Evolutionary conservation across 2,329 filamentous ascomycete genomes (phyloP).

Genomic region (Rhinocladiella similis): DNA sequence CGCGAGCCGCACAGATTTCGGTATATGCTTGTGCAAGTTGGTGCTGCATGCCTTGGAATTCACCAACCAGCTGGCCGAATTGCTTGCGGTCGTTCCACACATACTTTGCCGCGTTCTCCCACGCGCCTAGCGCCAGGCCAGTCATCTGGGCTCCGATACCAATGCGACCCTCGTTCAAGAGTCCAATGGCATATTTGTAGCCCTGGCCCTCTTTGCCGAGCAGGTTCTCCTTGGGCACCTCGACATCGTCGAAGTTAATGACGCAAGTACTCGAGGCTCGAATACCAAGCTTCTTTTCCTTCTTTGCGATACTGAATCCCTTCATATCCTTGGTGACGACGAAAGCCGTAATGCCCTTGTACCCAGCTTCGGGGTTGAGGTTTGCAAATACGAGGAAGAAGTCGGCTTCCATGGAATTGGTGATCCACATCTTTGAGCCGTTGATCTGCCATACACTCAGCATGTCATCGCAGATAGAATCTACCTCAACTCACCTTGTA

Average conservation of each 20-base stretch:
- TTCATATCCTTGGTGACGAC: constrained; percentile 85
- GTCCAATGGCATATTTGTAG: constrained; percentile 95
- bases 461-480: background rate
- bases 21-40: constrained; percentile 95
- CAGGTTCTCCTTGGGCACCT: constrained; percentile 83
- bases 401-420: constrained; percentile 88
- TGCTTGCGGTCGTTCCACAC: constrained; percentile 98
- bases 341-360: constrained; percentile 96
- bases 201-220: constrained; percentile 86
- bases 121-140: constrained; percentile 88
- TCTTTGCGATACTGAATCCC: constrained; percentile 95
- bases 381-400: constrained; percentile 99
- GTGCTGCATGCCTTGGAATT: constrained; percentile 99
- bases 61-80: constrained; percentile 88
- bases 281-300: constrained; percentile 99
- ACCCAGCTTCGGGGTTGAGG: constrained; percentile 85
- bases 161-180: constrained; percentile 95
- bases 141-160: constrained; percentile 99
- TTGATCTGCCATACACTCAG: constrained; percentile 59
- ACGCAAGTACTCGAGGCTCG: constrained; percentile 94
- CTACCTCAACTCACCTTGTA: constrained; percentile 51
- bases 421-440: constrained; percentile 99
- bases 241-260: constrained; percentile 94
- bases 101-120: constrained; percentile 91
- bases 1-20: constrained; percentile 87